phyloP scores from a whole-genome alignment of 805 yeast genomes.

The Ascoidea rubescens region DNA sequence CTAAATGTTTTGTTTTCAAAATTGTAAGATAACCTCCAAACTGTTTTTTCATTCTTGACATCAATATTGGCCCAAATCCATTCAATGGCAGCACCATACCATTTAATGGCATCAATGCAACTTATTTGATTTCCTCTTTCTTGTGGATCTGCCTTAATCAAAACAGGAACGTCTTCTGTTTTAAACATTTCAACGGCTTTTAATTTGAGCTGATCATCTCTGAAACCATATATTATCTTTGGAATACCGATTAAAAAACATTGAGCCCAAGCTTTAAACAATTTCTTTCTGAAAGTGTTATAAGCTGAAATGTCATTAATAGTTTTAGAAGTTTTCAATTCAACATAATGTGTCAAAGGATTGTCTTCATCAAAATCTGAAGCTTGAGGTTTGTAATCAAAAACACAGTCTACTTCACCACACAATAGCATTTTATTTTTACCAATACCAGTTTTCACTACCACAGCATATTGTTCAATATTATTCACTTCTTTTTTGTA shows the following conservation, averaged over 20 bases:
- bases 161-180: slow-evolving; percentile 67
- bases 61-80: slow-evolving; percentile 56
- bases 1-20: slow-evolving; percentile 38
- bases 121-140: slow-evolving; percentile 33
- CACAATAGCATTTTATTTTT: slow-evolving; percentile 52
- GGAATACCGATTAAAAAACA: slow-evolving; percentile 79
- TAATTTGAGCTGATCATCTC: slow-evolving; percentile 54
- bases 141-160: slow-evolving; percentile 30
- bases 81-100: slow-evolving; percentile 74
- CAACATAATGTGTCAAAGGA: slow-evolving; percentile 64
- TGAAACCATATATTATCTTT: slow-evolving; percentile 72
- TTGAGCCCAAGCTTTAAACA: slow-evolving; percentile 84
- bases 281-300: slow-evolving; percentile 56
- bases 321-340: slow-evolving; percentile 59
- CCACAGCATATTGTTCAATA: slow-evolving; percentile 64
- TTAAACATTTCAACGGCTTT: slow-evolving; percentile 58
- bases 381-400: slow-evolving; percentile 56
- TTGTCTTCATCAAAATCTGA: slow-evolving; percentile 19
- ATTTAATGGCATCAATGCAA: slow-evolving; percentile 69
- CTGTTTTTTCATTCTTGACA: slow-evolving; percentile 31
- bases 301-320: slow-evolving; percentile 45
- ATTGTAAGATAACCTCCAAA: slow-evolving; percentile 43
- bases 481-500: slow-evolving; percentile 45
- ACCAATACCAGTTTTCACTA: slow-evolving; percentile 82
- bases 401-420: slow-evolving; percentile 87